Conservation (phyloP, 2,329 filamentous ascomycete genomes). For the Dryadomyces quercus-mongolicae region DNA sequence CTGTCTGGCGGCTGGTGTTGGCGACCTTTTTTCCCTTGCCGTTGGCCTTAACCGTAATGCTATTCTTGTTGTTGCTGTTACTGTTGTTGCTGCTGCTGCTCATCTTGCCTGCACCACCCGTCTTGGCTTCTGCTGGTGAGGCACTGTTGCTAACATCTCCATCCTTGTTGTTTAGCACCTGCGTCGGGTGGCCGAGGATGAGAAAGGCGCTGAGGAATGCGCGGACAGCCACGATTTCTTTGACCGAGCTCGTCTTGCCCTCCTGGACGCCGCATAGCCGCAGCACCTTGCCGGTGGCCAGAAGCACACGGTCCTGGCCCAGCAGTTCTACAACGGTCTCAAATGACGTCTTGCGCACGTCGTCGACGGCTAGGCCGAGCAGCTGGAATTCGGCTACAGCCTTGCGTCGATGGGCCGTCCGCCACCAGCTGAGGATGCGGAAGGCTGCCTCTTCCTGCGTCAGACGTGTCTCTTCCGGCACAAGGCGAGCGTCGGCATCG, state of each 20-base stretch:
- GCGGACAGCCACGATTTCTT: conserved; percentile 57
- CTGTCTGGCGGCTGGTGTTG: conserved; percentile 23
- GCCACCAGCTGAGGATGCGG: conserved; percentile 62
- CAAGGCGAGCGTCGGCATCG: background rate
- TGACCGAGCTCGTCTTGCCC: conserved; percentile 47
- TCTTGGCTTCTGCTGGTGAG: background rate
- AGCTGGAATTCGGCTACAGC: conserved; percentile 53
- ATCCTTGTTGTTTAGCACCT: conserved; percentile 65
- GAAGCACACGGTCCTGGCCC: conserved; percentile 52
- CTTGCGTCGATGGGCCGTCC: conserved; percentile 41
- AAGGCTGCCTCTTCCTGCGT: conserved; percentile 45
- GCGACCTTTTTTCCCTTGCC: background rate
- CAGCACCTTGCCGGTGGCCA: conserved; percentile 54
- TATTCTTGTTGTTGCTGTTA: background rate
- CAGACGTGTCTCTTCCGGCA: background rate
- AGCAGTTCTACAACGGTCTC: conserved; percentile 61
- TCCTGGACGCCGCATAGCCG: conserved; percentile 59
- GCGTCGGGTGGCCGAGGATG: conserved; percentile 65
- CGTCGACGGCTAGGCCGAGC: conserved; percentile 57
- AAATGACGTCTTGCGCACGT: conserved; percentile 57
- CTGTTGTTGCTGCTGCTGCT: background rate
- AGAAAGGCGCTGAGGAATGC: conserved; percentile 72
- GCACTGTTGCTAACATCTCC: background rate
- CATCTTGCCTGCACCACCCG: background rate
- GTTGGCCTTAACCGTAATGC: background rate